Evolutionary conservation across 352 stramenopile genomes (phyloP).

Genomic region (Pythium chondricola): DNA sequence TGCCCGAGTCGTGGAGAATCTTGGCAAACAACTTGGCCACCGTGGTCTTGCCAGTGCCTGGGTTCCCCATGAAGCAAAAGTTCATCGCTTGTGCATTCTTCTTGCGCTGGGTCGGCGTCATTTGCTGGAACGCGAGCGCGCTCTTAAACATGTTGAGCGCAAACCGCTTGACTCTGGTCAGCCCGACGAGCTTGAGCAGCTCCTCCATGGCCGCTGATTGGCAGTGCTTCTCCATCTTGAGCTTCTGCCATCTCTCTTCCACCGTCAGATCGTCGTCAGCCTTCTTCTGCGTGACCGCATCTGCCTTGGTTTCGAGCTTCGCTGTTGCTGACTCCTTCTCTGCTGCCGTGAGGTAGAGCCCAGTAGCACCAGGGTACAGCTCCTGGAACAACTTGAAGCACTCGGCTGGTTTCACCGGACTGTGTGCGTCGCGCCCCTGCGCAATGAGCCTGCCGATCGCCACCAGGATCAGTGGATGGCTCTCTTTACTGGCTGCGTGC

Average conservation of each 20-base stretch:
- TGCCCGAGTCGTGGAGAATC: constrained; percentile 69
- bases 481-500: constrained; percentile 10
- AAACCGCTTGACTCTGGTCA: constrained; percentile 76
- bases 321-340: constrained; percentile 16
- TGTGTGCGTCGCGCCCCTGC: constrained; percentile 7
- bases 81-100: constrained; percentile 67
- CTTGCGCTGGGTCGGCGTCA: constrained; percentile 51
- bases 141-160: constrained; percentile 74
- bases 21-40: constrained; percentile 78
- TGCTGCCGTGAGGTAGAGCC: constrained; percentile 28
- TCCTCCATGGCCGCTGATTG: constrained; percentile 74
- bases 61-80: constrained; percentile 74
- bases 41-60: constrained; percentile 73
- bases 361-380: constrained; percentile 44
- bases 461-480: constrained; percentile 53
- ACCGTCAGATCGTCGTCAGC: constrained; percentile 9
- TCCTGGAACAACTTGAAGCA: constrained; percentile 41
- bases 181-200: constrained; percentile 72
- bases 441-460: constrained; percentile 34
- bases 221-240: constrained; percentile 43
- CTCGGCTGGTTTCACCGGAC: constrained; percentile 20
- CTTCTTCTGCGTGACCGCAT: not conserved
- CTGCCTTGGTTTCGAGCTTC: not conserved
- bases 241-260: constrained; percentile 50
- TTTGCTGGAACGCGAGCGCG: constrained; percentile 45